Conservation (phyloP, 1,284 basidiomycete genomes). For the Marasmius fiardii region DNA sequence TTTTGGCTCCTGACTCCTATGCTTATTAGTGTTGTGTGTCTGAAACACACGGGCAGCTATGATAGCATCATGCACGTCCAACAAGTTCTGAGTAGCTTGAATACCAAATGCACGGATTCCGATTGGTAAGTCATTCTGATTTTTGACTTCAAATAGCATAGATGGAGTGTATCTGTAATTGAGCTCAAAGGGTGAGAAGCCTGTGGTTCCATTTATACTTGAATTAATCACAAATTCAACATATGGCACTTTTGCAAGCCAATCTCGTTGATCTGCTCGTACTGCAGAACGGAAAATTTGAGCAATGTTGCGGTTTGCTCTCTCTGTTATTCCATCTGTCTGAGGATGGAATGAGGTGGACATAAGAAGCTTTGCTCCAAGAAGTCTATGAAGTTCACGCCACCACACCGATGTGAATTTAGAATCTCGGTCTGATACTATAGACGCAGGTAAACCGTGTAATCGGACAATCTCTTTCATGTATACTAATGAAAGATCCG, state of each 20-base stretch:
- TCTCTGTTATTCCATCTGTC: no score
- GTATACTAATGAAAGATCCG: no score
- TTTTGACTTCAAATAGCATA: not conserved
- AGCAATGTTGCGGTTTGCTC: conserved; percentile 20
- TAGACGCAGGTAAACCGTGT: no score
- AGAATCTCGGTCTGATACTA: no score
- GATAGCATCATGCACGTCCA: conserved; percentile 27
- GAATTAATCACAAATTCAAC: conserved; percentile 19
- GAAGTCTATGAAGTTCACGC: conserved; percentile 21
- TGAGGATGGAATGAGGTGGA: conserved; percentile 8
- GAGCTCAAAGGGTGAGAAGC: conserved; percentile 34
- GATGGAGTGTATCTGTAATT: conserved; percentile 22
- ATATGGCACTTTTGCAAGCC: conserved; percentile 25
- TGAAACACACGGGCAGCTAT: conserved; percentile 23
- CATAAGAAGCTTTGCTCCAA: conserved; percentile 18
- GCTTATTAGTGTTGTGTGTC: conserved; percentile 23
- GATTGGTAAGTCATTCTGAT: not conserved
- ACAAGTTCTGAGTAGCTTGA: conserved; percentile 14
- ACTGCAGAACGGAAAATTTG: conserved; percentile 26
- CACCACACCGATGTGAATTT: conserved; percentile 26
- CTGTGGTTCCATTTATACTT: conserved; percentile 24
- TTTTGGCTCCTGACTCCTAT: conserved; percentile 1
- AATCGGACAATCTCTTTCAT: no score
- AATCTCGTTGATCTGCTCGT: conserved; percentile 28
- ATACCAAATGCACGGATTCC: not conserved